phyloP scores from a whole-genome alignment of 2,329 filamentous ascomycete species.

The Pestalotiopsis fici region DNA sequence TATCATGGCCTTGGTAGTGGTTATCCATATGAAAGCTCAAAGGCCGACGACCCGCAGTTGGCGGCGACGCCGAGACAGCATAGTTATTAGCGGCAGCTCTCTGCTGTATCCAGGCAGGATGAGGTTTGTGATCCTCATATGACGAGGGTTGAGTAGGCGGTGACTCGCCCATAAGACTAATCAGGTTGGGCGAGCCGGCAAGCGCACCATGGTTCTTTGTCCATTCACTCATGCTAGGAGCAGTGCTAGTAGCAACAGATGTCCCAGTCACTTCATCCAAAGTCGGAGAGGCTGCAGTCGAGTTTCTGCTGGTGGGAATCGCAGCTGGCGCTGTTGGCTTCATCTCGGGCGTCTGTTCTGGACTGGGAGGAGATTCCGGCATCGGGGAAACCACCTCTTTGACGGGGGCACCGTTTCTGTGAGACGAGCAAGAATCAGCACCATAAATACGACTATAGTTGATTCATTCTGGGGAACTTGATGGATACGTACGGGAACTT shows the following conservation, averaged over 20 bases:
- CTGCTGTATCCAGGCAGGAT: slow-evolving; percentile 11
- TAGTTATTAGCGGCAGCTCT: slow-evolving; percentile 24
- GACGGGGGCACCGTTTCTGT: slow-evolving; percentile 18
- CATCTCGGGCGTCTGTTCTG: slow-evolving; percentile 27
- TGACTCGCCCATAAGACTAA: slow-evolving; percentile 36
- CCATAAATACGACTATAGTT: slow-evolving; percentile 9
- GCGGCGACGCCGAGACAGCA: slow-evolving; percentile 31
- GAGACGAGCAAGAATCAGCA: slow-evolving; percentile 6
- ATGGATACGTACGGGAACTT: slow-evolving; percentile 30
- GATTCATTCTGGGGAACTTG: slow-evolving; percentile 11
- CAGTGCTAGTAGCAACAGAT: slow-evolving; percentile 31
- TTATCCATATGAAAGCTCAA: slow-evolving; percentile 42
- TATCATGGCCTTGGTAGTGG: slow-evolving; percentile 35
- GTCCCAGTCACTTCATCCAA: slow-evolving; percentile 31
- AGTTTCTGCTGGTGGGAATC: slow-evolving; percentile 28
- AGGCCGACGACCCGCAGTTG: slow-evolving; percentile 32
- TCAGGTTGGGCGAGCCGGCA: slow-evolving; percentile 33
- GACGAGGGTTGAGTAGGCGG: slow-evolving; percentile 37
- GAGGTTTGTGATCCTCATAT: slow-evolving; percentile 27
- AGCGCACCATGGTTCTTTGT: slow-evolving; percentile 27
- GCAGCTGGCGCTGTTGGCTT: slow-evolving; percentile 28
- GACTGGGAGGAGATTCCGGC: slow-evolving; percentile 23
- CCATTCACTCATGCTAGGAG: slow-evolving; percentile 34
- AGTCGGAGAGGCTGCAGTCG: slow-evolving; percentile 24
- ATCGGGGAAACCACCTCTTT: slow-evolving; percentile 23